These are phyloP conservation scores for Phyllosticta ampelicida DNA, from an alignment of 2,329 filamentous ascomycete genomes.

Conservation along the genomic window DNA sequence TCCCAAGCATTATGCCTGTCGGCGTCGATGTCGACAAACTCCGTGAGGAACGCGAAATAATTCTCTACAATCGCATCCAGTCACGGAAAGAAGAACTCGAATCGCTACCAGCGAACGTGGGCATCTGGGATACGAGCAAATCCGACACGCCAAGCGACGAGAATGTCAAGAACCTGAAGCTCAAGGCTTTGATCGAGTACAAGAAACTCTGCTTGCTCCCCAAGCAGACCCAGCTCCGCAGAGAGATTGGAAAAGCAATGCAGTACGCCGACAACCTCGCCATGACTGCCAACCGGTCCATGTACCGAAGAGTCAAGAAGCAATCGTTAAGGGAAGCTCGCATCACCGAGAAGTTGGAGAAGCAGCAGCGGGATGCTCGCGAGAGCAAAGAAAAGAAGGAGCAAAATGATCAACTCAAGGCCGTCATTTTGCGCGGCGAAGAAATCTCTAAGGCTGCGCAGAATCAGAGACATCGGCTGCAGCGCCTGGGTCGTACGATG, in stretches of 20 bases:
- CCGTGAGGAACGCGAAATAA: constrained; percentile 74
- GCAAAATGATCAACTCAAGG: constrained; percentile 81
- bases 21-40: constrained; percentile 81
- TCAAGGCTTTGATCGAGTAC: constrained; percentile 88
- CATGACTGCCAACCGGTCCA: constrained; percentile 88
- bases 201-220: constrained; percentile 81
- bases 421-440: constrained; percentile 69
- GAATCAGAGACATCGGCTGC: constrained; percentile 60
- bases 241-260: constrained; percentile 83
- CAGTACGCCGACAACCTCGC: constrained; percentile 91
- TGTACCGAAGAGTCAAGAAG: constrained; percentile 93
- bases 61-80: constrained; percentile 82
- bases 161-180: constrained; percentile 59
- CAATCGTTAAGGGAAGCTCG: constrained; percentile 89
- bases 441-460: constrained; percentile 62
- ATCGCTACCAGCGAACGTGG: constrained; percentile 71
- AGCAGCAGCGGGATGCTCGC: constrained; percentile 92
- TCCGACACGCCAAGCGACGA: constrained; percentile 61
- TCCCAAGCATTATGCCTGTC: constrained; percentile 79
- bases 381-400: constrained; percentile 98
- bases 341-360: constrained; percentile 97
- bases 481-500: constrained; percentile 87
- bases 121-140: constrained; percentile 68
- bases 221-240: constrained; percentile 76
- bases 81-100: constrained; percentile 78